These are phyloP conservation scores for Solanum hybrid DNA, from an alignment of 305 asterid genomes.

Conservation along the genomic window DNA sequence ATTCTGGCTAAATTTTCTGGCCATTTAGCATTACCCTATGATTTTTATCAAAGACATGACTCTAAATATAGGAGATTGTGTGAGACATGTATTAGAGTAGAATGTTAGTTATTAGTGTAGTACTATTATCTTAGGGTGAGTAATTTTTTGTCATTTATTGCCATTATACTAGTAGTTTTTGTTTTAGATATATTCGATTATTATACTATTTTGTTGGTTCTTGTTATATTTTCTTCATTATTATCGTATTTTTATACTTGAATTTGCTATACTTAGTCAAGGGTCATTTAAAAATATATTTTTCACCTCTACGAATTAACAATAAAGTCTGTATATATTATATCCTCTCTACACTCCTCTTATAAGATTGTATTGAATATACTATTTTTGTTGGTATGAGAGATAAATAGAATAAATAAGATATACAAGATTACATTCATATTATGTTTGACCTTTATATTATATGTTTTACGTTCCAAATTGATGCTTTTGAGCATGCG, in stretches of 20 bases:
- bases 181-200: background rate
- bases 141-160: too few relatives aligned
- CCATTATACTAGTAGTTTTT: background rate
- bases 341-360: rapidly evolving
- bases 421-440: background rate
- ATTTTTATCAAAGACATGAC: background rate
- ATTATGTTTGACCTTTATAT: background rate
- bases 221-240: background rate
- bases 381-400: background rate
- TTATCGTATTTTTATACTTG: rapidly evolving
- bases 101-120: too few relatives aligned
- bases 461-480: background rate
- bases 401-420: background rate
- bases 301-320: rapidly evolving
- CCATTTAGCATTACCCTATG: too few relatives aligned
- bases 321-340: background rate
- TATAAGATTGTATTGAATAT: background rate
- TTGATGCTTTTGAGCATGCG: background rate
- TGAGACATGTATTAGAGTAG: too few relatives aligned
- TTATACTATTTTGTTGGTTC: background rate
- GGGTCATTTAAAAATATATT: rapidly evolving
- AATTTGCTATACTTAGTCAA: background rate
- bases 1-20: too few relatives aligned
- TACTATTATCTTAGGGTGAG: background rate
- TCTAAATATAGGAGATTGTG: rapidly evolving